phyloP scores from a whole-genome alignment of 345 rosid species.

The Gossypium rotundifolium region DNA sequence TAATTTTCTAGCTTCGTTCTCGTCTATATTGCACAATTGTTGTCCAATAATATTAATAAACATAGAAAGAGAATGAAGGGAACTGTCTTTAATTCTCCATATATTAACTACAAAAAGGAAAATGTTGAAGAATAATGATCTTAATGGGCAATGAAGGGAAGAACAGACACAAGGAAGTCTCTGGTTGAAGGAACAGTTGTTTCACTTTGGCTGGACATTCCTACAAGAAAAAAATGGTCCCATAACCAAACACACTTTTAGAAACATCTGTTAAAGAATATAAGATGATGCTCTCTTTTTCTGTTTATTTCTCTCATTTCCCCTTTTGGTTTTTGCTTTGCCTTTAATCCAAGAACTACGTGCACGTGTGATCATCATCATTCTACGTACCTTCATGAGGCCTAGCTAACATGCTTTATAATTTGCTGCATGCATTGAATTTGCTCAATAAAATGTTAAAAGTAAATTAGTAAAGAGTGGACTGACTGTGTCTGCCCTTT shows the following conservation, averaged over 20 bases:
- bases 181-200: slow-evolving; percentile 23
- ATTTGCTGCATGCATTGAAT: neutral
- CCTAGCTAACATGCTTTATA: slow-evolving; percentile 13
- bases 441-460: neutral
- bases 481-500: neutral
- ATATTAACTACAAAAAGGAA: neutral
- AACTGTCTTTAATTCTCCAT: neutral
- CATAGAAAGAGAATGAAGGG: neutral
- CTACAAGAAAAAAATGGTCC: slow-evolving; percentile 29
- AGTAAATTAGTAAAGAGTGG: neutral
- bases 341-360: slow-evolving; percentile 20
- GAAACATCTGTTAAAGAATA: slow-evolving; percentile 19
- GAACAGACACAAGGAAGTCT: slow-evolving; percentile 13
- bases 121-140: neutral
- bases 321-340: neutral
- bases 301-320: neutral
- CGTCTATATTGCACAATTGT: neutral
- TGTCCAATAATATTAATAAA: neutral
- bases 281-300: neutral
- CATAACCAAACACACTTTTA: slow-evolving; percentile 14
- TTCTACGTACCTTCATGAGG: slow-evolving; percentile 29
- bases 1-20: neutral
- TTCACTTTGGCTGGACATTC: slow-evolving; percentile 37
- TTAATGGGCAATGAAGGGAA: slow-evolving; percentile 19
- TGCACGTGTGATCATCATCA: slow-evolving; percentile 61